These are phyloP conservation scores for Ascochyta rabiei DNA, from an alignment of 2,329 filamentous ascomycete genomes.

Conservation along the genomic window DNA sequence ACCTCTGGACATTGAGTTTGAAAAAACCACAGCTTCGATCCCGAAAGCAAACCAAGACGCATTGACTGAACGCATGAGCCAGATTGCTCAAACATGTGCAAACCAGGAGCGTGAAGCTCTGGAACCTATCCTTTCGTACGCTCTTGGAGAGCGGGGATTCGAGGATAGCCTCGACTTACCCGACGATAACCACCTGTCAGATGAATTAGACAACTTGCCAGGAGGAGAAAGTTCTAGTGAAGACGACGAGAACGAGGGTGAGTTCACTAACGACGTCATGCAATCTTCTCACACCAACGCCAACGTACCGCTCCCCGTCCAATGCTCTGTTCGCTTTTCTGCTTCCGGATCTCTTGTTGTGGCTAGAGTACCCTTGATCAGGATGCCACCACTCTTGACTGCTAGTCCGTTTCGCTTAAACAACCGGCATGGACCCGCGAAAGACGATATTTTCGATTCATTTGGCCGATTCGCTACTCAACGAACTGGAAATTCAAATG, in stretches of 20 bases:
- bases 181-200: conserved; percentile 62
- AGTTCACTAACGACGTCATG: conserved; percentile 55
- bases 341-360: conserved; percentile 61
- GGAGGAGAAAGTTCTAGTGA: conserved; percentile 82
- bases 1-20: conserved; percentile 59
- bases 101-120: conserved; percentile 61
- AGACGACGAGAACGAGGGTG: conserved; percentile 71
- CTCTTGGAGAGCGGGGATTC: conserved; percentile 63
- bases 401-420: conserved; percentile 37
- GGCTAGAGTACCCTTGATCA: conserved; percentile 55
- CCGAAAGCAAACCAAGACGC: conserved; percentile 56
- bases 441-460: conserved; percentile 65
- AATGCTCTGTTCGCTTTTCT: conserved; percentile 63
- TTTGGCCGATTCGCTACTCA: conserved; percentile 59
- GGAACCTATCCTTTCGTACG: conserved; percentile 66
- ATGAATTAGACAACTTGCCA: conserved; percentile 38
- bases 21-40: conserved; percentile 62
- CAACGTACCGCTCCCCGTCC: conserved; percentile 67
- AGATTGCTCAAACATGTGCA: conserved; percentile 62
- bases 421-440: conserved; percentile 31
- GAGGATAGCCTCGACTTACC: conserved; percentile 60
- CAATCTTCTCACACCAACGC: conserved; percentile 64
- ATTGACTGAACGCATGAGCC: conserved; percentile 58
- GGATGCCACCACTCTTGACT: conserved; percentile 30
- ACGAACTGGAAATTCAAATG: conserved; percentile 28